Percentiles rank a stretch among this genome's conserved stretches.
phyloP scores from a whole-genome alignment of 305 asterid genomes.

The Fraxinus velutina region DNA sequence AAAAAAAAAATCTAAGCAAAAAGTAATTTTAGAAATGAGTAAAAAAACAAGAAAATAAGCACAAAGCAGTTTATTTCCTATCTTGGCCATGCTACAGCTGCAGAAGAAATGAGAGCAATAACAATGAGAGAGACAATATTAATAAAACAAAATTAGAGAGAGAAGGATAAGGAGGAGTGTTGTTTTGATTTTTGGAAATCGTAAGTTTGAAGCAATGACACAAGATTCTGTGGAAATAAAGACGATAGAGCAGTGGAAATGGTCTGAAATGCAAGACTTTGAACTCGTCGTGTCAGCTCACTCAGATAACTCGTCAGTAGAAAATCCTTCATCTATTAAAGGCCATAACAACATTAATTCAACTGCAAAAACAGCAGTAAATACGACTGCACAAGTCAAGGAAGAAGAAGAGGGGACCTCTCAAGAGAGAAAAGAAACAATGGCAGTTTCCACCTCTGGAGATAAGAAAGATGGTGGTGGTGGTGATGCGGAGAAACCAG shows the following conservation, averaged over 20 bases:
- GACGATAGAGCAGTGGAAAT: conserved; percentile 69
- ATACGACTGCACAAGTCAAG: background rate
- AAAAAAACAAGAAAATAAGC: background rate
- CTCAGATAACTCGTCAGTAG: conserved; percentile 2
- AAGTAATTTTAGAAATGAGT: background rate
- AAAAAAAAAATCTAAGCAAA: background rate
- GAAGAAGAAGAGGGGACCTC: background rate
- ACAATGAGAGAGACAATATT: conserved; percentile 7
- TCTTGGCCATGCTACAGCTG: conserved; percentile 2
- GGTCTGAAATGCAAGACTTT: conserved; percentile 81
- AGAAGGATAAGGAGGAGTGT: conserved; percentile 20
- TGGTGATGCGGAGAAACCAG: conserved; percentile 49
- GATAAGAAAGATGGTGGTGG: conserved; percentile 36
- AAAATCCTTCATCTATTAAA: conserved; percentile 37
- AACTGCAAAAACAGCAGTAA: background rate
- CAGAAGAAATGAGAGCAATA: background rate
- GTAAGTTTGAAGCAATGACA: conserved; percentile 34
- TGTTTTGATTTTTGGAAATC: conserved; percentile 16
- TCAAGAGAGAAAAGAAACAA: conserved; percentile 14
- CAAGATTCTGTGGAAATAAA: conserved; percentile 46
- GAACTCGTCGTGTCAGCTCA: conserved; percentile 56
- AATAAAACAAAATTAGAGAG: background rate
- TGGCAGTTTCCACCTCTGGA: conserved; percentile 47
- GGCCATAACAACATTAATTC: conserved; percentile 25
- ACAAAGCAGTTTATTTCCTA: background rate